Percentiles rank a stretch among this genome's conserved stretches.
These are phyloP conservation scores for Teunomyces pallodes DNA, from an alignment of 805 yeast genomes.

Conservation along the genomic window DNA sequence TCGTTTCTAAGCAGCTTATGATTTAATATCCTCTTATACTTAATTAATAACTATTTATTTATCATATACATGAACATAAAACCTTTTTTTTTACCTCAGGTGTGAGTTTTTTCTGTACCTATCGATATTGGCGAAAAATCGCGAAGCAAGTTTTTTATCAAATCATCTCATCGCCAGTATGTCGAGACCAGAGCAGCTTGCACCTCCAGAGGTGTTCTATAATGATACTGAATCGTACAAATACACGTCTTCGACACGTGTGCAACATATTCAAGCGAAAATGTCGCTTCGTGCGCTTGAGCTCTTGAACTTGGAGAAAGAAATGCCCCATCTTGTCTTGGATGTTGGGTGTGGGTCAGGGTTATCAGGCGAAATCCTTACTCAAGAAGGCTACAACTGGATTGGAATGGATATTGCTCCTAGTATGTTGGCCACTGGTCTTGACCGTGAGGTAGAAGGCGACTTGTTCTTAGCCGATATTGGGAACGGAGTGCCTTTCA, in stretches of 20 bases:
- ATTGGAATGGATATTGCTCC: slow-evolving; percentile 96
- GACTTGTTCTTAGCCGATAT: slow-evolving; percentile 89
- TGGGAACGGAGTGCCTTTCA: slow-evolving; percentile 90
- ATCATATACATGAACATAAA: not conserved
- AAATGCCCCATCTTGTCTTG: slow-evolving; percentile 63
- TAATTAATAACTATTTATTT: not conserved
- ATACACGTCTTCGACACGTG: slow-evolving; percentile 91
- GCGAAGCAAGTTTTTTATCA: not conserved
- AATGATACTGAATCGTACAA: slow-evolving; percentile 87
- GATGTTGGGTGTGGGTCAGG: slow-evolving; percentile 99
- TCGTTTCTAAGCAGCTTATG: not conserved
- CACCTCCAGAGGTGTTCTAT: slow-evolving; percentile 95
- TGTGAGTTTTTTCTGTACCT: too few relatives aligned
- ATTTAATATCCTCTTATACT: not conserved
- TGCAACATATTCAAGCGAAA: slow-evolving; percentile 96
- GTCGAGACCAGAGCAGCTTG: slow-evolving; percentile 96
- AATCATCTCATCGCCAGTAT: slow-evolving; percentile 31
- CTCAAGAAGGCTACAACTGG: slow-evolving; percentile 95
- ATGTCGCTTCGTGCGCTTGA: slow-evolving; percentile 96
- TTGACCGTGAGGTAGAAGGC: slow-evolving; percentile 91
- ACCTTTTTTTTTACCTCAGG: not conserved
- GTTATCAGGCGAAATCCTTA: slow-evolving; percentile 85
- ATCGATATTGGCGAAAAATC: not conserved
- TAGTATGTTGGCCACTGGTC: slow-evolving; percentile 91
- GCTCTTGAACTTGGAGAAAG: slow-evolving; percentile 65